Base-by-base conservation (phyloP, 2,329 filamentous ascomycete species). In the Fusarium continuum region DNA sequence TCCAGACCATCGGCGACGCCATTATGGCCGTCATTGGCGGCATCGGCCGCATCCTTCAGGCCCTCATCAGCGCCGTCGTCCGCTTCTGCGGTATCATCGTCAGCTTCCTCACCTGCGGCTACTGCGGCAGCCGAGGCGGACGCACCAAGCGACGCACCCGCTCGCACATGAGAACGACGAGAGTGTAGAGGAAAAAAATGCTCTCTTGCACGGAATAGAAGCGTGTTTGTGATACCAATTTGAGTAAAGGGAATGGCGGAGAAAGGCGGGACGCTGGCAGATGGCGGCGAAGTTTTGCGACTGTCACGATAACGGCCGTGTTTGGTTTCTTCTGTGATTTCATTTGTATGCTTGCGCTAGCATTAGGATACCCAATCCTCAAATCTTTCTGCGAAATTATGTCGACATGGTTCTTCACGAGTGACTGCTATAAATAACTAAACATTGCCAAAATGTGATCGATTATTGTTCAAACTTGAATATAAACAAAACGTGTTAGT, bases 1-100 rank as follows among this genome's bases (percentile, higher is more conserved):
- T 90, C 77, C 83, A 79, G 64, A 84, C 88, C 69, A 88, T 91
- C 75, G 89, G 89, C 50, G 79, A 79, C 64, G 83, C 83, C 73
- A 82, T 91, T 61, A 91, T 89, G 83, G 85, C 85, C 70, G 82
- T 92, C 70, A 83, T 92, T 67, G 84, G 85, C 67, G 88, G 84
- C 69, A 86, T 92, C 69, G 89, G 85, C 49, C 74, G 77, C 64
- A 85, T 91, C 76, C 79, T 89, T 47, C 83, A 82, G 64, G 86
- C 87, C 70, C 88, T 92, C 73, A 84, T 92, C 75, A 82, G 82
- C 74, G 90, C 86, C 70, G 77, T 91, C 70, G 86, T 90, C 61
- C 76, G 82, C 55, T 81, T 91, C 76, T 82, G 87, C 76, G 83
- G 84, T 74, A 86, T 89, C 75, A 80, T 91, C 74, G 85, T 91